Percentiles rank a stretch among this genome's conserved stretches.
phyloP scores from a whole-genome alignment of 306 rosid genomes.

The Senna tora region DNA sequence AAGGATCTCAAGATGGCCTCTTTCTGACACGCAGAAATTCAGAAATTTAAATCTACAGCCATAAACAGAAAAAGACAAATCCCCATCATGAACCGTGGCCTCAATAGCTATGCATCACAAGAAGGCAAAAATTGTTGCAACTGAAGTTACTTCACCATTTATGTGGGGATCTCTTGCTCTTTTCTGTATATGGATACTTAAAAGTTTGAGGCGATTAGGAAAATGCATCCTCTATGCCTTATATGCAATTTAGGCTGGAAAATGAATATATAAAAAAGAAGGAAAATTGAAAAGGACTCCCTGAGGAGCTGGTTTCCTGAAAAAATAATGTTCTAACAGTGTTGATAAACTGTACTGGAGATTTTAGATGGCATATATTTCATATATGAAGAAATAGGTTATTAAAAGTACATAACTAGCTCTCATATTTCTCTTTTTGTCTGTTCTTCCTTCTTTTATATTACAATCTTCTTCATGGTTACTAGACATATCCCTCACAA shows the following conservation, averaged over 20 bases:
- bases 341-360: neutral
- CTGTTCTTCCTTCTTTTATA: neutral
- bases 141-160: neutral
- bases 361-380: neutral
- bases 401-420: neutral
- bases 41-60: neutral
- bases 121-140: conserved; percentile 7
- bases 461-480: neutral
- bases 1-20: conserved; percentile 1
- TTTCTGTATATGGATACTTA: too few relatives aligned
- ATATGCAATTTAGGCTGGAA: neutral
- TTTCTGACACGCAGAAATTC: neutral
- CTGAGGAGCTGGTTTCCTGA: neutral
- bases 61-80: conserved; percentile 11
- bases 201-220: neutral
- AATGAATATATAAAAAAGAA: neutral
- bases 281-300: neutral
- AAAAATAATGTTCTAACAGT: neutral
- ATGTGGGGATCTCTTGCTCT: neutral
- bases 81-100: conserved; percentile 13
- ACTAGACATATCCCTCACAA: neutral
- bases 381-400: neutral
- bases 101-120: conserved; percentile 7
- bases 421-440: neutral
- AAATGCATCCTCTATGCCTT: conserved; percentile 1